Evolutionary conservation across 2,329 filamentous ascomycete species (phyloP), one percentile per base, ranked within the genome.

Genomic region (Aspergillus clavatus): DNA sequence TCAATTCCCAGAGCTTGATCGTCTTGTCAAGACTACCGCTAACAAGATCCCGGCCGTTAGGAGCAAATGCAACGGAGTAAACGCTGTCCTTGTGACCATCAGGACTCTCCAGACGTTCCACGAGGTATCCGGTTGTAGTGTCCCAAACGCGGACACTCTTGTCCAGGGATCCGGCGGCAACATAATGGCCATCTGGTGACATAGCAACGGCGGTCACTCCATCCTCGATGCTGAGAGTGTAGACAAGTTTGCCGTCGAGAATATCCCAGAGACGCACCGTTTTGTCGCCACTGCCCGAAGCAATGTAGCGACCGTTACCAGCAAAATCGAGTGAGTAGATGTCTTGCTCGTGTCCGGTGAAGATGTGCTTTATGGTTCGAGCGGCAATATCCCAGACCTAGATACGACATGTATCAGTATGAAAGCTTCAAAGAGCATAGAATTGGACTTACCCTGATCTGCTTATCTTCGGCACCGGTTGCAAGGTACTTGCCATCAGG

Each of bases 61-160:
- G 93, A 11, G 90, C 90, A 69, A 98, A 98, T 0, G 93, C 91
- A 18, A 98, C 93, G 10, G 86, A 91, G 69, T 97, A 97, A 18
- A 97, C 93, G 58, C 87, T 94, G 52, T 98, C 93, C 71, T 95
- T 95, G 75, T 97, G 93, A 10, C 93, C 93, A 53, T 94, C 87
- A 4, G 89, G 84, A 14, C 89, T 91, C 67, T 98, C 91, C 10
- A 97, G 82, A 28, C 91, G 85, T 71, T 96, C 91, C 42, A 95
- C 82, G 11, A 96, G 80, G 63, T 86, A 89, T 43, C 90, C 91
- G 47, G 81, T 86, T 54, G 83, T 81, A 29, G 90, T 89, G 66
- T 97, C 91, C 91, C 91, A 98, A 23, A 98, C 91, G 37, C 91
- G 85, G 18, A 98, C 93, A 63, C 90, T 96, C 84, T 96, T 96